Evolutionary conservation across 345 rosid genomes (phyloP).

Genomic region (Euphorbia pulcherrima): DNA sequence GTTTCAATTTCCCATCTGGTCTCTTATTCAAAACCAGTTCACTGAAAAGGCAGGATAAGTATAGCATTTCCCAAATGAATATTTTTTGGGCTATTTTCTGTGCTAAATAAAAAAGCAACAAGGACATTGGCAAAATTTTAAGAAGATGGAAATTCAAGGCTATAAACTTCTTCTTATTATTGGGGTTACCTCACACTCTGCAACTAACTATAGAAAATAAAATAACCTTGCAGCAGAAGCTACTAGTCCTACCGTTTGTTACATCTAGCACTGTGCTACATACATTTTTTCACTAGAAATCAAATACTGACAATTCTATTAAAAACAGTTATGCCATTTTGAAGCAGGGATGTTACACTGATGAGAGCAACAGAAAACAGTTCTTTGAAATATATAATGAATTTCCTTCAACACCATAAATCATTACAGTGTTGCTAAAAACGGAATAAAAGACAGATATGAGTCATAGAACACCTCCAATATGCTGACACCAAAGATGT

Average conservation of each 20-base stretch:
- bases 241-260: background rate
- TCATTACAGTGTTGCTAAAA: background rate
- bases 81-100: background rate
- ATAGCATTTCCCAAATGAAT: background rate
- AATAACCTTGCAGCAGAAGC: background rate
- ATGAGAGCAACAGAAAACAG: background rate
- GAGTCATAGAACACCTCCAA: background rate
- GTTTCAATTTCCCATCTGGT: background rate
- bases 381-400: background rate
- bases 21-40: background rate
- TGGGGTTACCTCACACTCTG: background rate
- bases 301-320: background rate
- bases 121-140: background rate
- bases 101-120: background rate
- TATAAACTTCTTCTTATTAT: background rate
- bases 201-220: background rate
- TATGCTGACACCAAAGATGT: background rate
- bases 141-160: background rate
- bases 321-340: background rate
- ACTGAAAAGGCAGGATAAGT: background rate
- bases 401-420: background rate
- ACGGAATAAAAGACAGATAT: background rate
- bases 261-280: background rate
- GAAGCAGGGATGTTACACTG: background rate
- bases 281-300: too few relatives aligned